Percentiles rank a stretch among this genome's conserved stretches.
Conservation (phyloP, 768 basidiomycete genomes). For the Mycena polygramma region DNA sequence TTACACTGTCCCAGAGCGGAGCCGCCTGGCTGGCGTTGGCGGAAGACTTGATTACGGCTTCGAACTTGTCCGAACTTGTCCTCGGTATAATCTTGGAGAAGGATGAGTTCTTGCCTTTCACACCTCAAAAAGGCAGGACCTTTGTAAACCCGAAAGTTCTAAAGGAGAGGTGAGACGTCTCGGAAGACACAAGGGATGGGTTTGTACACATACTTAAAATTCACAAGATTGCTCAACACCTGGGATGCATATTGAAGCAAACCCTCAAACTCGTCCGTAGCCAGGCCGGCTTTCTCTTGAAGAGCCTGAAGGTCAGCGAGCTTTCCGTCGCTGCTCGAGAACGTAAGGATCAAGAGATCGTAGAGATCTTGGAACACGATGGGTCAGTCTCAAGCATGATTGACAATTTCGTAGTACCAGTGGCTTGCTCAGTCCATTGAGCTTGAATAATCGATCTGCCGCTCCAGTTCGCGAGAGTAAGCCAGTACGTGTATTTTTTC, state of each 20-base stretch:
- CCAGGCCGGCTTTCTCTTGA: slow-evolving; percentile 66
- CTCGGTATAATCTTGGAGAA: slow-evolving; percentile 81
- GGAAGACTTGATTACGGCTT: slow-evolving; percentile 71
- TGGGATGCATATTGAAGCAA: slow-evolving; percentile 75
- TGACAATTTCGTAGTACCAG: slow-evolving; percentile 12
- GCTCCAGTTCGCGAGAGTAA: slow-evolving; percentile 83
- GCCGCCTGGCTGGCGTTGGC: slow-evolving; percentile 67
- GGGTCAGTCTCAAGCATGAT: neutral
- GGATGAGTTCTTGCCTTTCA: too few relatives aligned
- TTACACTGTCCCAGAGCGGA: slow-evolving; percentile 74
- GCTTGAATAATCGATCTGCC: slow-evolving; percentile 87
- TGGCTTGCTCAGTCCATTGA: slow-evolving; percentile 85
- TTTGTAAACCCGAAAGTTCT: slow-evolving; percentile 78
- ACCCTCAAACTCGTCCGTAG: slow-evolving; percentile 74
- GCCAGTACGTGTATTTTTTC: slow-evolving; percentile 83
- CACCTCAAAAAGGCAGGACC: too few relatives aligned
- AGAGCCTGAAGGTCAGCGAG: slow-evolving; percentile 70
- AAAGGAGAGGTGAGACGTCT: too few relatives aligned
- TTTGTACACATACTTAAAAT: slow-evolving; percentile 62
- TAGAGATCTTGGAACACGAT: slow-evolving; percentile 66
- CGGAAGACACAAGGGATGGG: too few relatives aligned
- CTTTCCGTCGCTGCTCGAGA: slow-evolving; percentile 67
- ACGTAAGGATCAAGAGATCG: slow-evolving; percentile 78
- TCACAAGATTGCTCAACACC: slow-evolving; percentile 75
- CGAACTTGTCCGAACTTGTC: slow-evolving; percentile 70